Base-by-base conservation (phyloP, 371 early-diverging fungal species). In the Mycotypha africana region DNA sequence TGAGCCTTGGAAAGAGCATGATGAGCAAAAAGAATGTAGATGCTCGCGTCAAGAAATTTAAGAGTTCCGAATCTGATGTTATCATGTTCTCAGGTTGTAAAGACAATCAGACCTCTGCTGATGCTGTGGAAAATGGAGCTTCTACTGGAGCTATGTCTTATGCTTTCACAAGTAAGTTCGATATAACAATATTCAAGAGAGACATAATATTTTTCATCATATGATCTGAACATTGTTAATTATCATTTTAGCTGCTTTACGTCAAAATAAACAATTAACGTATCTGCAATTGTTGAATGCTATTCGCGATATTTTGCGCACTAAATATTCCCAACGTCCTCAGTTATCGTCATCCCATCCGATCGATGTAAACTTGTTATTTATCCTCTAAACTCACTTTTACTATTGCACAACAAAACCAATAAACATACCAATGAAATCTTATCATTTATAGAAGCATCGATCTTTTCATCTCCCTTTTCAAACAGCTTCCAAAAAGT, bases 101-200 rank as follows among this genome's bases (percentile, higher is more conserved):
- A 59, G 97, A 96, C 51, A 68, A 70, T 42, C 94, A 95, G 62
- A 93, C 94, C 0, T 86, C 86, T 2, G 93, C 95, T 0, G 95
- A 96, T 65, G 75, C 92, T 15, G 54, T 60, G n/a, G 76, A 74
- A 49, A 68, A 70, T 28, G 78, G 76, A 3, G 59, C 67, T 19
- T 79, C 78, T 47, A 87, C 88, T 0, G 89, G 97, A 24, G 97
- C 97, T 15, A 88, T 95, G 90, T 83, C 84, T 8, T 82, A 80
- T 48, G 90, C 93, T 0, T 80, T 94, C n/a, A 82, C 66, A 1
- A 72, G 60, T 67, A 51, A 60, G 60, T 35, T 34, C 10, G 7
- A 1, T 23, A n/a, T 5, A 39, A n/a, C n/a, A n/a, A n/a, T n/a
- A n/a, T n/a, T n/a, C n/a, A n/a, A n/a, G n/a, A n/a, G n/a, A 21